A percentile compares a stretch with the other conserved stretches of the same genome.
Evolutionary conservation across 2,329 filamentous ascomycete genomes (phyloP).

Genomic region (Elsinoe fawcettii): DNA sequence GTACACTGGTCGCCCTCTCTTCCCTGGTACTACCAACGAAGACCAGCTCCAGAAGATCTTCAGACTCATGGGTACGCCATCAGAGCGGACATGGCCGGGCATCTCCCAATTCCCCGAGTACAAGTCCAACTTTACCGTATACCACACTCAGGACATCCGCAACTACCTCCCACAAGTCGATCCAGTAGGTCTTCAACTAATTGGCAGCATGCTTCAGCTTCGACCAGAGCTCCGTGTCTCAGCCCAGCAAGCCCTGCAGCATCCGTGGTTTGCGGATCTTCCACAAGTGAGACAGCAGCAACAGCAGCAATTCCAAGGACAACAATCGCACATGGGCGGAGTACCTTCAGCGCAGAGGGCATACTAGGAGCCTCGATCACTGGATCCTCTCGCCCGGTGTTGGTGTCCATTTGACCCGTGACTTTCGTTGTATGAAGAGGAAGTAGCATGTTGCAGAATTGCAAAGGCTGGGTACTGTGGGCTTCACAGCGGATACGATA

Average conservation of each 20-base stretch:
- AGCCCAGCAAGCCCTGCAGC: constrained; percentile 75
- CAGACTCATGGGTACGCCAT: constrained; percentile 95
- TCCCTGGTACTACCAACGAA: constrained; percentile 96
- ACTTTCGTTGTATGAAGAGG: too few species aligned
- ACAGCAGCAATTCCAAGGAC: constrained; percentile 15
- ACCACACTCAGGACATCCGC: constrained; percentile 81
- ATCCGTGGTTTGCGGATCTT: constrained; percentile 85
- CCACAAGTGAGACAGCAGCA: constrained; percentile 37
- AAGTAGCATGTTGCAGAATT: too few species aligned
- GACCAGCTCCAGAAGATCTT: constrained; percentile 97
- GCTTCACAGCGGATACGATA: too few species aligned
- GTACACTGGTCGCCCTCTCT: constrained; percentile 91
- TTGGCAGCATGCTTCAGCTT: constrained; percentile 86
- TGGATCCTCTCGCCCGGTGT: background rate
- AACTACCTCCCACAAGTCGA: constrained; percentile 88
- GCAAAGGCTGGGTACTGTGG: too few species aligned
- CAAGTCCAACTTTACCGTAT: constrained; percentile 90
- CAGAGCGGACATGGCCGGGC: constrained; percentile 89
- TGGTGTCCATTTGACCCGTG: background rate
- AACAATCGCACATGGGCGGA: constrained; percentile 18
- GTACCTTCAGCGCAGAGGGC: constrained; percentile 17
- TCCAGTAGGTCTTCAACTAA: constrained; percentile 72
- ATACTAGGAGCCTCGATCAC: constrained; percentile 12
- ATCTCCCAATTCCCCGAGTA: constrained; percentile 97
- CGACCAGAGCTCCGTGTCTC: constrained; percentile 86